phyloP scores from a whole-genome alignment of 768 basidiomycete species.

The Amyloporia xantha region DNA sequence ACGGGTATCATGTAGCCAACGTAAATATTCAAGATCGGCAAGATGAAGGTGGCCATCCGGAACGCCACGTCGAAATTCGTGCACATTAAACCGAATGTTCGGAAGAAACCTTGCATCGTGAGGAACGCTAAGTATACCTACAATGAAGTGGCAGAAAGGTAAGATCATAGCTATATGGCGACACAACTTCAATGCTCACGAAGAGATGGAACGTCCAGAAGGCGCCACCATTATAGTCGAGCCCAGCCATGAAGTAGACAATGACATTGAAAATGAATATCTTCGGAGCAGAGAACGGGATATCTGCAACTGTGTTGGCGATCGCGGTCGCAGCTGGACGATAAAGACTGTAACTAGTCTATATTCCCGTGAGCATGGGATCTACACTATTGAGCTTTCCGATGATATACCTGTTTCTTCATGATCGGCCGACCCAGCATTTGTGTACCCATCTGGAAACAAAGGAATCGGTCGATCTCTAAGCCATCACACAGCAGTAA shows the following conservation, averaged over 20 bases:
- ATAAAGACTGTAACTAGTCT: conserved; percentile 58
- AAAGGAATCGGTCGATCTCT: no score
- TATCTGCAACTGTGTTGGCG: conserved; percentile 61
- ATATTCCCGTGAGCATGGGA: no score
- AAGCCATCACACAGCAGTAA: no score
- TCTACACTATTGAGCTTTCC: no score
- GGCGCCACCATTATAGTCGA: conserved; percentile 33
- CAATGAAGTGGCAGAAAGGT: no score
- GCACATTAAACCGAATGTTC: conserved; percentile 57
- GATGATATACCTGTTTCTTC: no score
- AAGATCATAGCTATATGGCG: no score
- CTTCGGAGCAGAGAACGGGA: conserved; percentile 59
- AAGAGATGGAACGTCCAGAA: conserved; percentile 62
- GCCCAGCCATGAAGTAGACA: conserved; percentile 60
- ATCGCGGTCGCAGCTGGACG: conserved; percentile 57
- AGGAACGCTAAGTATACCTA: conserved; percentile 54
- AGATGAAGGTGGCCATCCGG: conserved; percentile 57
- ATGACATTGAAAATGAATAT: conserved; percentile 57
- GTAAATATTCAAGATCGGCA: conserved; percentile 72
- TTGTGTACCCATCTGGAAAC: conserved; percentile 61
- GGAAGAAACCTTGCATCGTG: conserved; percentile 81
- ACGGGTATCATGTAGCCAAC: conserved; percentile 65
- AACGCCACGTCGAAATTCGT: conserved; percentile 48
- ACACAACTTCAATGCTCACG: conserved; percentile 19
- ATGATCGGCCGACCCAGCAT: conserved; percentile 78